Base-by-base conservation (phyloP, 805 yeast genomes). In the Pichia cephalocereana region DNA sequence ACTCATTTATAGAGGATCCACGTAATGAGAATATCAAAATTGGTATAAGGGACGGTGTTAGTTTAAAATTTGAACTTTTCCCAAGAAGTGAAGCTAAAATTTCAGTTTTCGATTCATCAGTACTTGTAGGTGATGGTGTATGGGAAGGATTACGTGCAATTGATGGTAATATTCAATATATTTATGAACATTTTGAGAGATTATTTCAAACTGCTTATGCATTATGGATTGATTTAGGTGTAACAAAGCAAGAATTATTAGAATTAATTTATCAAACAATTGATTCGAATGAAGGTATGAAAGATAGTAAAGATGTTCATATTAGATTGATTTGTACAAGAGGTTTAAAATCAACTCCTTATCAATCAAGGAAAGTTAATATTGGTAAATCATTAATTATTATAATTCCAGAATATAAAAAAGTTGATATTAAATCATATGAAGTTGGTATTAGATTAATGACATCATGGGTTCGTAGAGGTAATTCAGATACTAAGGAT, bases 381-480 rank as follows among this genome's bases (percentile, higher is more conserved):
- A 26, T 45, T 30, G 47, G 47, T 14, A 45, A 45, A 32, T 19
- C 44, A 10, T 23, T 18, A 18, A 40, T 45, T n/a, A 40, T 40
- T 8, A 45, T 45, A 6, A 45, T 40, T 6, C 47, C 44, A 12
- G 47, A 45, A 41, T 45, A 45, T 30, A 45, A 45, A 18, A 38
- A 40, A n/a, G 44, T 40, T 7, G 12, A 12, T 4, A 6, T 4
- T 8, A 17, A 2, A 5, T 14, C 40, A 3, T 45, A 32, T 18
- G 44, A 34, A 19, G 37, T 28, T 18, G 44, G 47, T 36, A 23
- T 45, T 10, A 34, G 18, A 19, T 18, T 45, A 18, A 40, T 40
- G 6, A 45, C 44, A 5, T 45, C 44, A n/a, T 40, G 47, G 44
- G 47, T 45, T 27, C 27, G 47, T 26, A 31, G 47, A 31, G 47